Percentiles rank a stretch among this genome's conserved stretches.
Conservation (phyloP, 495 filamentous ascomycete species). For the Tuber melanosporum region DNA sequence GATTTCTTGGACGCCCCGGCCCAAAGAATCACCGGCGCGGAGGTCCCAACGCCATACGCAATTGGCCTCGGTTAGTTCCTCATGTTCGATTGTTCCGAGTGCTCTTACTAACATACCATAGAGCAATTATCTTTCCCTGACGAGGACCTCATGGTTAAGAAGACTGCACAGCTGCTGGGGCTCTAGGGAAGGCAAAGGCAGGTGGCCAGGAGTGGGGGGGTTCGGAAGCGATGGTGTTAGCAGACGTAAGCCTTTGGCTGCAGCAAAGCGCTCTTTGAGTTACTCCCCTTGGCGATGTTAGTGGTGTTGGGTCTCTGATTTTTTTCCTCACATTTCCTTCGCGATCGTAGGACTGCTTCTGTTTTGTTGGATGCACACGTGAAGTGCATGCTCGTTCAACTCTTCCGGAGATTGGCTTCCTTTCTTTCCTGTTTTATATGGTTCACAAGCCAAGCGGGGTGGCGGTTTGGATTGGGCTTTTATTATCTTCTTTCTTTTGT, state of each 20-base stretch:
- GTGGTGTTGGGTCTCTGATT: neutral
- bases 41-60: constrained; percentile 92
- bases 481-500: neutral
- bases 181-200: constrained; percentile 48
- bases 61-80: constrained; percentile 28
- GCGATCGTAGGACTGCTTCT: neutral
- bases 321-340: neutral
- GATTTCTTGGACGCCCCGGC: constrained; percentile 93
- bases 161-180: constrained; percentile 74
- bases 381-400: neutral
- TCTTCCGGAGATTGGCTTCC: neutral
- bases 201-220: neutral
- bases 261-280: neutral
- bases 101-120: constrained; percentile 43
- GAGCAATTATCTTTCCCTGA: constrained; percentile 90
- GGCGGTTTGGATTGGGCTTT: constrained; percentile 4
- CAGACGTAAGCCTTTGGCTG: constrained; percentile 28
- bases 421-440: neutral
- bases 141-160: constrained; percentile 72
- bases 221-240: constrained; percentile 8
- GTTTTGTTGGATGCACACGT: neutral
- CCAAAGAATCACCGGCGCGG: constrained; percentile 86
- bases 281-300: neutral
- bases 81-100: neutral
- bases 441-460: neutral